Percentiles rank a stretch among this genome's conserved stretches.
Evolutionary conservation across 495 filamentous ascomycete genomes (phyloP).

Genomic region (Aspergillus hancockii): DNA sequence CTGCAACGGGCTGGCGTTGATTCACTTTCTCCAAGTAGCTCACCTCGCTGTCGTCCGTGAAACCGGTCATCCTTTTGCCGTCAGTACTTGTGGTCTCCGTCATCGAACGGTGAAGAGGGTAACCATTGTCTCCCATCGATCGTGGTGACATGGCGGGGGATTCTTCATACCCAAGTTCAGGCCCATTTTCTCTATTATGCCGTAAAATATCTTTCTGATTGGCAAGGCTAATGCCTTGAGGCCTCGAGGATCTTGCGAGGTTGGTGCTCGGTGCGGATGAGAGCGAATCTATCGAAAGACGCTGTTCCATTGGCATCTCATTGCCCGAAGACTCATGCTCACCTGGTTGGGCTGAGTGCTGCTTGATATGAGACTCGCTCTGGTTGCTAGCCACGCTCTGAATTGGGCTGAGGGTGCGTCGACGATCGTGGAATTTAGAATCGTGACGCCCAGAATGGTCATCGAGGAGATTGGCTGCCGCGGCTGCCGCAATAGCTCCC

Average conservation of each 20-base stretch:
- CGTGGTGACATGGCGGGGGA: conserved; percentile 31
- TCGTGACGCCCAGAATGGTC: conserved; percentile 41
- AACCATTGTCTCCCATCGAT: conserved; percentile 41
- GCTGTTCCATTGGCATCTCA: conserved; percentile 37
- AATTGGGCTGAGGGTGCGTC: conserved; percentile 76
- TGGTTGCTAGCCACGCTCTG: conserved; percentile 83
- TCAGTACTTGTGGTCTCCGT: conserved; percentile 52
- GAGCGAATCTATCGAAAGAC: conserved; percentile 52
- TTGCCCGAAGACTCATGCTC: conserved; percentile 22
- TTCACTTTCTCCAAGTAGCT: conserved; percentile 60
- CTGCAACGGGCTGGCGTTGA: conserved; percentile 64
- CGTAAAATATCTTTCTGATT: conserved; percentile 45
- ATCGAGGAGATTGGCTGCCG: conserved; percentile 45
- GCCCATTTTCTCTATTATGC: conserved; percentile 37
- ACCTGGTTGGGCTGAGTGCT: conserved; percentile 17
- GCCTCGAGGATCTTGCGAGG: conserved; percentile 52
- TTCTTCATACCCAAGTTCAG: conserved; percentile 42
- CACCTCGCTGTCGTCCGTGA: conserved; percentile 68
- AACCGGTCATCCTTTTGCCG: conserved; percentile 57
- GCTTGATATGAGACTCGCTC: conserved; percentile 32
- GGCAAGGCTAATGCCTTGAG: conserved; percentile 52
- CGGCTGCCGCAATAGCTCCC: conserved; percentile 48
- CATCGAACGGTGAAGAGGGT: conserved; percentile 52
- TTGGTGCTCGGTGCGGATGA: conserved; percentile 57
- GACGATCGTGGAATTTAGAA: conserved; percentile 53